Percentiles rank a stretch among this genome's conserved stretches.
These are phyloP conservation scores for Aegilops speltoides DNA, from an alignment of 176 grass and related monocot genomes.

Conservation along the genomic window DNA sequence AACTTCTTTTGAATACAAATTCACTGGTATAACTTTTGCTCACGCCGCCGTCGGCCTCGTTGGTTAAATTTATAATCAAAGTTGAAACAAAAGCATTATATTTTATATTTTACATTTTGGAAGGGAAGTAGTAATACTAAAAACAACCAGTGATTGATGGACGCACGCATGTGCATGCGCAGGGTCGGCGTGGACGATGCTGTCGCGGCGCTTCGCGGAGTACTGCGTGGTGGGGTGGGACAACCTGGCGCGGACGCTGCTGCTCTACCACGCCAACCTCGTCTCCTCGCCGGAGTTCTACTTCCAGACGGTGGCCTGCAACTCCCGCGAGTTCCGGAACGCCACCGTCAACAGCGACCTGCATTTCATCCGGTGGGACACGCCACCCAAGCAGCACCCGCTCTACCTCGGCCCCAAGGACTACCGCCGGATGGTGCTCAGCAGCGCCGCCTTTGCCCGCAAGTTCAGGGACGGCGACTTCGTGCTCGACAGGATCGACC, in stretches of 20 bases:
- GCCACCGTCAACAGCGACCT: constrained; percentile 78
- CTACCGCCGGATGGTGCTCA: constrained; percentile 78
- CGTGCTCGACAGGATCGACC: constrained; percentile 80
- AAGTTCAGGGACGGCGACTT: constrained; percentile 77
- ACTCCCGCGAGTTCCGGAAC: constrained; percentile 64
- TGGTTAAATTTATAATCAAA: too few relatives aligned
- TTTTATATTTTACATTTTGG: too few relatives aligned
- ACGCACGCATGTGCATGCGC: background rate
- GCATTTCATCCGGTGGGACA: constrained; percentile 85
- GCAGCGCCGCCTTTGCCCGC: constrained; percentile 65
- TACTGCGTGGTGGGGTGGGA: constrained; percentile 81
- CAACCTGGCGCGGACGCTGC: constrained; percentile 86
- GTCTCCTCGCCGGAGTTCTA: constrained; percentile 96
- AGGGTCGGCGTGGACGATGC: constrained; percentile 95
- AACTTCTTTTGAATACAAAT: too few relatives aligned
- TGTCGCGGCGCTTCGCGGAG: constrained; percentile 81
- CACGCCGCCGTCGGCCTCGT: too few relatives aligned
- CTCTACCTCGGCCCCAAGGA: constrained; percentile 65
- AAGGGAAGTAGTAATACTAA: too few relatives aligned
- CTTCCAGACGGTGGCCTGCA: constrained; percentile 98
- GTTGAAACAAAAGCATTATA: too few relatives aligned
- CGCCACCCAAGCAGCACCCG: constrained; percentile 93
- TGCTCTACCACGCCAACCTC: constrained; percentile 92
- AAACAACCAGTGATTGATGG: background rate
- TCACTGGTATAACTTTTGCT: too few relatives aligned